Conservation (phyloP, 2,329 filamentous ascomycete species). For the Fusarium solani-melongenae region DNA sequence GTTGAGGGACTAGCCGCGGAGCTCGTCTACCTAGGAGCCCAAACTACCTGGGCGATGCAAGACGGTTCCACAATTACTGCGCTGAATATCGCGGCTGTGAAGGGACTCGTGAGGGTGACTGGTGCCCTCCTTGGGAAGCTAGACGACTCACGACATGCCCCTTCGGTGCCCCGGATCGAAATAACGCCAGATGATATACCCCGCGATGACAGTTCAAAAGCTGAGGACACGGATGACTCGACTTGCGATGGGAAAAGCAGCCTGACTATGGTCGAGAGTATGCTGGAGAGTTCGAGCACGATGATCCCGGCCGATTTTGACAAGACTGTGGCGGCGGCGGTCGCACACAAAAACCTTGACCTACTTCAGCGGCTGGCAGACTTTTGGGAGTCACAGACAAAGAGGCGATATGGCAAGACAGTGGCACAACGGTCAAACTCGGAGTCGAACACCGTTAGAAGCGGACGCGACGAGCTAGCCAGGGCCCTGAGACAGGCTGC, state of each 20-base stretch:
- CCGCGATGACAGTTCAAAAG: not conserved
- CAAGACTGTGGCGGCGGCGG: not conserved
- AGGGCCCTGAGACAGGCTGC: not conserved
- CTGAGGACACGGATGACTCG: not conserved
- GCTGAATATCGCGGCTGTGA: not conserved
- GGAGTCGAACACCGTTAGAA: not conserved
- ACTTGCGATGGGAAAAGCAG: not conserved
- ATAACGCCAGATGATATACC: not conserved
- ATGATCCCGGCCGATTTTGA: not conserved
- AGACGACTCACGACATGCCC: not conserved
- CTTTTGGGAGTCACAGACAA: not conserved
- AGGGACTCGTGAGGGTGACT: not conserved
- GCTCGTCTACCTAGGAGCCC: not conserved
- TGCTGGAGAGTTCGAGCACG: not conserved
- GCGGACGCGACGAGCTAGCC: not conserved
- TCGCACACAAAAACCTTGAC: not conserved
- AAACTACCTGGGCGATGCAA: not conserved
- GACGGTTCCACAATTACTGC: not conserved
- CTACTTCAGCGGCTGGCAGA: not conserved
- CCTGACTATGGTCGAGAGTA: not conserved
- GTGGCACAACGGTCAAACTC: not conserved
- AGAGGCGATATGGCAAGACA: not conserved
- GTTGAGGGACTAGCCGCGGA: not conserved
- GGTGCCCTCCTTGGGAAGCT: not conserved
- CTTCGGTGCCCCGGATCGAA: not conserved